Evolutionary conservation across 2,329 filamentous ascomycete genomes (phyloP).

Genomic region (Aphanoascus verrucosus): DNA sequence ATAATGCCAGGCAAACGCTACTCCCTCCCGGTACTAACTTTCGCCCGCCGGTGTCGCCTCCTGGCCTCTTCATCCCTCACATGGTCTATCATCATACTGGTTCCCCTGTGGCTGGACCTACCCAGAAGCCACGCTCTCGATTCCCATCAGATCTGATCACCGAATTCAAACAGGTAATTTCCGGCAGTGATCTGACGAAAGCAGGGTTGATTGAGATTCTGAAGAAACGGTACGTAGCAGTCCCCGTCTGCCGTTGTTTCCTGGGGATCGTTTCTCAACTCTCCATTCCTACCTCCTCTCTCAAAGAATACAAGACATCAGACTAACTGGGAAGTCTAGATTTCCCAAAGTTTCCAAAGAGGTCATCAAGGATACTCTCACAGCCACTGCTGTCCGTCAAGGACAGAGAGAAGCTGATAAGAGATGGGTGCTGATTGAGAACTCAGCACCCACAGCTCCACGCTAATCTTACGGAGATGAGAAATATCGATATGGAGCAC

Average conservation of each 20-base stretch:
- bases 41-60: background rate
- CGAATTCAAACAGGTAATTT: constrained; percentile 60
- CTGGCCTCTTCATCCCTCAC: constrained; percentile 16
- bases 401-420: constrained; percentile 54
- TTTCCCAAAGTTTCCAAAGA: constrained; percentile 61
- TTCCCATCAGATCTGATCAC: constrained; percentile 51
- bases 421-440: constrained; percentile 47
- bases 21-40: constrained; percentile 5
- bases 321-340: constrained; percentile 25
- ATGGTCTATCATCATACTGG: constrained; percentile 4
- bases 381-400: constrained; percentile 52
- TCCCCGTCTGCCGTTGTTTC: no score
- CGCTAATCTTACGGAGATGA: no score
- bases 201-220: constrained; percentile 62
- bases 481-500: no score
- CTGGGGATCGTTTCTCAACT: background rate
- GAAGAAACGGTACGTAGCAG: constrained; percentile 50
- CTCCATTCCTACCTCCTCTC: background rate
- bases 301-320: constrained; percentile 8
- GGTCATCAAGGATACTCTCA: constrained; percentile 60
- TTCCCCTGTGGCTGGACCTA: background rate
- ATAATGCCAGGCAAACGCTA: constrained; percentile 1
- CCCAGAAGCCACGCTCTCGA: constrained; percentile 28
- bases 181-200: constrained; percentile 62
- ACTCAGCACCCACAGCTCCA: no score